phyloP scores from a whole-genome alignment of 495 filamentous ascomycete species.

The Xylaria venustula region DNA sequence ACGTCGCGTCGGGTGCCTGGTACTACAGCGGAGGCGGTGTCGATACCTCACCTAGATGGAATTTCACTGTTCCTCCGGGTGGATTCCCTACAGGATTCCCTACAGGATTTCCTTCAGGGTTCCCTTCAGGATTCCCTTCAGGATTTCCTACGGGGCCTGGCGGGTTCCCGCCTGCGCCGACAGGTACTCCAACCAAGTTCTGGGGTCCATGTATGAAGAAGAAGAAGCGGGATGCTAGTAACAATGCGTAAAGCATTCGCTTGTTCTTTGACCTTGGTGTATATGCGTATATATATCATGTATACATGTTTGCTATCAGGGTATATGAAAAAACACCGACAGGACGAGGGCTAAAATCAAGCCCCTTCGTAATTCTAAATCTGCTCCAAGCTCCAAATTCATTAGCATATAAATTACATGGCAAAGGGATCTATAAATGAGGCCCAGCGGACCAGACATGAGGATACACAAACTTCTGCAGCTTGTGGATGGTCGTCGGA shows the following conservation, averaged over 20 bases:
- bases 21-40: slow-evolving; percentile 16
- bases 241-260: background rate
- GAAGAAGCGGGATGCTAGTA: slow-evolving; percentile 7
- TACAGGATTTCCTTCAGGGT: background rate
- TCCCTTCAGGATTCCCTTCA: background rate
- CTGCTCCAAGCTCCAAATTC: background rate
- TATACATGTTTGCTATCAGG: background rate
- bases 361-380: background rate
- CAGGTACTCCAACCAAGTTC: background rate
- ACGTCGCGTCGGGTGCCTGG: slow-evolving; percentile 26
- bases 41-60: slow-evolving; percentile 11
- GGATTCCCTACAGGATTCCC: slow-evolving; percentile 1
- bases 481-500: background rate
- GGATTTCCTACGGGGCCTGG: slow-evolving; percentile 6
- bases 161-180: slow-evolving; percentile 8
- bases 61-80: slow-evolving; percentile 11
- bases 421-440: background rate
- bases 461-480: background rate
- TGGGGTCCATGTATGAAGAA: slow-evolving; percentile 15
- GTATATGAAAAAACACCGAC: background rate
- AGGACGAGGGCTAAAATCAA: background rate
- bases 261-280: background rate
- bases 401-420: background rate
- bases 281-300: background rate
- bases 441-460: background rate